Evolutionary conservation across 805 yeast species (phyloP), one percentile per base, ranked within the genome.

Genomic region (Metschnikowia cubensis): DNA sequence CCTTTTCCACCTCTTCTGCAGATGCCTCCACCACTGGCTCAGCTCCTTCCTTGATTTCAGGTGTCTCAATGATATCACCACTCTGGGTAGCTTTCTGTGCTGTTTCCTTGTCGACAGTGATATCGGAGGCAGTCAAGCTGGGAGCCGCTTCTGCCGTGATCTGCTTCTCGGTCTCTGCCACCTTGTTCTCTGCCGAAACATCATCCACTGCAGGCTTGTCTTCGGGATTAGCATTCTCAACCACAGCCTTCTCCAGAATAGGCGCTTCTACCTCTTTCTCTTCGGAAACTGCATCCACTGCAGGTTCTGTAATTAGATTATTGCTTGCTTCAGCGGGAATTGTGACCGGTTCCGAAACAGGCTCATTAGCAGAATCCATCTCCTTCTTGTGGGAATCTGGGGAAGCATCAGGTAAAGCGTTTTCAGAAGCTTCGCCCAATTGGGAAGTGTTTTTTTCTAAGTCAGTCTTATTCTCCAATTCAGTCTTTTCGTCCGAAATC

Each of bases 151-250:
- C 54, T 6, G 42, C 48, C 5, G 32, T 18, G 11, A 46, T 13
- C 22, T 51, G 50, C 32, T 49, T 47, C 11, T 41, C 20, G n/a
- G 50, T 35, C 38, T 54, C 56, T 1, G 44, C 29, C 2, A 35
- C 52, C 34, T 51, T 54, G 21, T 47, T 53, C 21, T 50, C 58
- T 18, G 59, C 58, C n/a, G 57, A 40, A 13, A 55, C 56, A 51
- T 55, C 59, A 44, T 46, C 50, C 43, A 53, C 58, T 25, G n/a
- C 21, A 40, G 45, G 42, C 32, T 49, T 48, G 43, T 15, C 46
- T 6, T 18, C 7, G 29, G 14, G 17, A 6, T 32, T 29, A 4
- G 13, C 2, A 18, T 13, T 4, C n/a, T 32, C n/a, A 2, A 4
- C 7, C 8, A 4, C 22, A 7, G 3, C 8, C 6, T 18, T 21